Percentiles rank a stretch among this genome's conserved stretches.
Conservation (phyloP, 345 rosid genomes). For the Rhizophora mangle region DNA sequence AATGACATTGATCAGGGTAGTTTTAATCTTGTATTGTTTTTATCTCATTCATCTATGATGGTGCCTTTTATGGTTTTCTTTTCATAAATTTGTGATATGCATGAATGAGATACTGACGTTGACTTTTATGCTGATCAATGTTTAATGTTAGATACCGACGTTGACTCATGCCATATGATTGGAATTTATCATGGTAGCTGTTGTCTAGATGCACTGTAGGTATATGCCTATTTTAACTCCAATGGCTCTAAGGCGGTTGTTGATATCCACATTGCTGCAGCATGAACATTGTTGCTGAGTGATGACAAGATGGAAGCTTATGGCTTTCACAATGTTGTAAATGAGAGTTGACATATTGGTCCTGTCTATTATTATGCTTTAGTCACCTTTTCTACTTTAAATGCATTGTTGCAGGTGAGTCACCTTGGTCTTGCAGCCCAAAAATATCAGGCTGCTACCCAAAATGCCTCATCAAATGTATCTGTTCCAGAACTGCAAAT, state of each 20-base stretch:
- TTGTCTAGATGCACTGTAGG: too few species aligned
- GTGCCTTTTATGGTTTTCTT: too few species aligned
- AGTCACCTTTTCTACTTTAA: background rate
- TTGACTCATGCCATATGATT: too few species aligned
- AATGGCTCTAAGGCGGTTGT: background rate
- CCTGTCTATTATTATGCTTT: background rate
- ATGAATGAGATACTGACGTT: too few species aligned
- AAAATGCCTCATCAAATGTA: conserved; percentile 70
- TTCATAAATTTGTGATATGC: too few species aligned
- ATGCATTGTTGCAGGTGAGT: conserved; percentile 54
- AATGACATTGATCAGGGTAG: background rate
- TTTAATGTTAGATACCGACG: too few species aligned
- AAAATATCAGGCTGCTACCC: conserved; percentile 84
- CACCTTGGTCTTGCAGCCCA: conserved; percentile 90
- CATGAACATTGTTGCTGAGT: background rate
- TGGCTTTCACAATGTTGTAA: background rate
- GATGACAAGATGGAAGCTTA: background rate
- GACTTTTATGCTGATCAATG: too few species aligned
- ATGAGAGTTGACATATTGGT: background rate
- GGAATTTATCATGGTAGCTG: too few species aligned
- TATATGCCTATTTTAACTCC: too few species aligned
- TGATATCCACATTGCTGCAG: conserved; percentile 2
- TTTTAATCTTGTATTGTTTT: background rate
- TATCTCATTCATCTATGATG: too few species aligned
- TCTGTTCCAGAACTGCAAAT: conserved; percentile 78